Conservation (phyloP, 148 eudicot genomes). For the Amaranthus palmeri region DNA sequence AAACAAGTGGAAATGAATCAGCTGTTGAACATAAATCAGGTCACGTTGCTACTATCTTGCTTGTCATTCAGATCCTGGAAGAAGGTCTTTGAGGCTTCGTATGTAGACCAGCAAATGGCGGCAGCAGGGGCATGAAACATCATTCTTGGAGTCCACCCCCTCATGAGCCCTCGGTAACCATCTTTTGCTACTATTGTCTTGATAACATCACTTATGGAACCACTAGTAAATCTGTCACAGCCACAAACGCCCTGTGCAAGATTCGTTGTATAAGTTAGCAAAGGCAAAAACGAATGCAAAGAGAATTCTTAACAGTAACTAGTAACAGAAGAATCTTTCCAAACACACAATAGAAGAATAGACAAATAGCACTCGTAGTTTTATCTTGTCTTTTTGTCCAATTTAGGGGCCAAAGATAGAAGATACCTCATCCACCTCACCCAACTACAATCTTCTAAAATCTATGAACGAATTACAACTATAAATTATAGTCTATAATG, state of each 20-base stretch:
- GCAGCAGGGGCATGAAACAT: conserved; percentile 90
- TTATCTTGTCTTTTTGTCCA: neutral
- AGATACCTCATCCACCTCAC: neutral
- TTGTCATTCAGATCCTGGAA: conserved; percentile 44
- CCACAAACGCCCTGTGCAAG: conserved; percentile 75
- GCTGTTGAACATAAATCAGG: conserved; percentile 15
- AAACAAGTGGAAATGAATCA: conserved; percentile 11
- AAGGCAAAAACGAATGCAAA: neutral
- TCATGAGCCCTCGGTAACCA: conserved; percentile 69
- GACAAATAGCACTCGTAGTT: neutral
- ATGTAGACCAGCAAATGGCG: conserved; percentile 84
- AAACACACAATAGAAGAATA: neutral
- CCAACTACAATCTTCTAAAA: too few relatives aligned
- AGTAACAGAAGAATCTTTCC: neutral
- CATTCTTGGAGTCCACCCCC: conserved; percentile 87
- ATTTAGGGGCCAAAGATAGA: too few relatives aligned
- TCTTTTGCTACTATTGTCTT: conserved; percentile 59
- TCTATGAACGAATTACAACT: too few relatives aligned
- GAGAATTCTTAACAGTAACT: neutral
- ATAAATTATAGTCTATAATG: too few relatives aligned
- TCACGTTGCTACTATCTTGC: conserved; percentile 23
- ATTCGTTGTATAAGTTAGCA: neutral
- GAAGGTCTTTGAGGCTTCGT: conserved; percentile 72
- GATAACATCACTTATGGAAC: conserved; percentile 60
- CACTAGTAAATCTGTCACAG: conserved; percentile 65